phyloP scores from a whole-genome alignment of 1,284 basidiomycete genomes.

The Trichosporon coremiiforme region DNA sequence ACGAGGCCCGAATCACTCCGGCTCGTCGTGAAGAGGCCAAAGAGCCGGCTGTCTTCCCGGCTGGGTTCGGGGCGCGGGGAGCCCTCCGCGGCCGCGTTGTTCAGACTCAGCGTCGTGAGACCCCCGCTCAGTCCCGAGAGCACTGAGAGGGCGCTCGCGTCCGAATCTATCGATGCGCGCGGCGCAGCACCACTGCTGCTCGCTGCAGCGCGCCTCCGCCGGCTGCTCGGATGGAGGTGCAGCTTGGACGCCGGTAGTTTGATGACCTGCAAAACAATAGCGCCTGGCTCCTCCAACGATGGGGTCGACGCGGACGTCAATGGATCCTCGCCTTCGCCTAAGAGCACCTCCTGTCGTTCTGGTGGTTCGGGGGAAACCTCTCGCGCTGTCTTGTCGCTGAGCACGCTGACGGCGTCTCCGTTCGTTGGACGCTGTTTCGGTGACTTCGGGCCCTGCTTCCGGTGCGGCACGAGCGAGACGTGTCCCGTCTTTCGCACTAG shows the following conservation, averaged over 20 bases:
- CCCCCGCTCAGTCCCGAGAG: constrained; percentile 17
- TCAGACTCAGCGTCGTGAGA: constrained; percentile 1
- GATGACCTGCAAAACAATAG: constrained; percentile 43
- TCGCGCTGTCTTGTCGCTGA: constrained; percentile 14
- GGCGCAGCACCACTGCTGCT: background rate
- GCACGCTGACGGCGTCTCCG: constrained; percentile 23
- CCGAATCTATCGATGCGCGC: constrained; percentile 4
- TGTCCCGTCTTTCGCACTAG: constrained; percentile 45
- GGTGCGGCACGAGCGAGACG: constrained; percentile 46
- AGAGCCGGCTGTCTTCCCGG: constrained; percentile 31
- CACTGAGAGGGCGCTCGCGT: background rate
- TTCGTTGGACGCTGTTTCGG: constrained; percentile 31
- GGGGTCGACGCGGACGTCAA: background rate
- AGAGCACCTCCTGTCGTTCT: constrained; percentile 5
- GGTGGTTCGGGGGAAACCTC: background rate
- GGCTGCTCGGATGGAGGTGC: constrained; percentile 49
- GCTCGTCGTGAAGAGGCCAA: constrained; percentile 13
- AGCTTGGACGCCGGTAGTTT: constrained; percentile 53
- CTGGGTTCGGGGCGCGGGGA: background rate
- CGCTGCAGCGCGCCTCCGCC: background rate
- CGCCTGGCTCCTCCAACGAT: background rate
- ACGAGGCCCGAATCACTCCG: background rate
- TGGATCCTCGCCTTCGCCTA: constrained; percentile 17
- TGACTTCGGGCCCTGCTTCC: constrained; percentile 18
- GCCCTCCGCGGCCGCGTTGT: background rate